Conservation (phyloP, 2,329 filamentous ascomycete species). For the Ciborinia camelliae region DNA sequence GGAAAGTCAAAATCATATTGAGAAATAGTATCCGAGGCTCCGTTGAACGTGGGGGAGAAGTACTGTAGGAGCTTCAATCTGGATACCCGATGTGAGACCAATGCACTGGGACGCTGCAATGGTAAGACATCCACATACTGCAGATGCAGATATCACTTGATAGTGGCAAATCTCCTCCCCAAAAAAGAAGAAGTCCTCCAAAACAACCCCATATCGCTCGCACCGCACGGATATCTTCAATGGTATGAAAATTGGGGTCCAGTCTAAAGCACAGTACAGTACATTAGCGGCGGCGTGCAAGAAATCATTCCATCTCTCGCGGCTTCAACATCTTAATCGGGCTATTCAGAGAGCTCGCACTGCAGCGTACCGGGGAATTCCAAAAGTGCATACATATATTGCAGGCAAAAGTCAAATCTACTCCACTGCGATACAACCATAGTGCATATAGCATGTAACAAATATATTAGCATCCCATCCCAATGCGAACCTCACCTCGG, state of each 20-base stretch:
- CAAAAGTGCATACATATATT: not conserved
- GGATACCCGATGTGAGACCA: not conserved
- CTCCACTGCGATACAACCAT: conserved; percentile 3
- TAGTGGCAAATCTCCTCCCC: conserved; percentile 1
- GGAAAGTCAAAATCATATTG: conserved; percentile 2
- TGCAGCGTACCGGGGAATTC: not conserved
- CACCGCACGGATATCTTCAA: not conserved
- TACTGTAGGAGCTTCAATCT: conserved; percentile 10
- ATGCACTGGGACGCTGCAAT: not conserved
- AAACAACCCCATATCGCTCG: not conserved
- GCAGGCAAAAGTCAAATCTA: not conserved
- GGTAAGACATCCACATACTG: not conserved
- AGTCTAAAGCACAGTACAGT: not conserved
- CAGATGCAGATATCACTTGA: conserved; percentile 5
- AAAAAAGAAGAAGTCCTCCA: not conserved
- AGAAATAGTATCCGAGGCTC: conserved; percentile 1
- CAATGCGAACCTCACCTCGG: conserved; percentile 5
- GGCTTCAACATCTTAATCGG: not conserved
- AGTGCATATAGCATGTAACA: conserved; percentile 6
- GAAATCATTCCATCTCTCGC: not conserved
- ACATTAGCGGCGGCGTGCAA: not conserved
- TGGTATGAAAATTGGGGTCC: conserved; percentile 2
- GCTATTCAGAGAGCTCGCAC: not conserved
- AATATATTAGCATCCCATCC: conserved; percentile 7
- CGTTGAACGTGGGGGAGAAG: not conserved